Evolutionary conservation across 2,329 filamentous ascomycete genomes (phyloP).

Genomic region (Aspergillus piperis): DNA sequence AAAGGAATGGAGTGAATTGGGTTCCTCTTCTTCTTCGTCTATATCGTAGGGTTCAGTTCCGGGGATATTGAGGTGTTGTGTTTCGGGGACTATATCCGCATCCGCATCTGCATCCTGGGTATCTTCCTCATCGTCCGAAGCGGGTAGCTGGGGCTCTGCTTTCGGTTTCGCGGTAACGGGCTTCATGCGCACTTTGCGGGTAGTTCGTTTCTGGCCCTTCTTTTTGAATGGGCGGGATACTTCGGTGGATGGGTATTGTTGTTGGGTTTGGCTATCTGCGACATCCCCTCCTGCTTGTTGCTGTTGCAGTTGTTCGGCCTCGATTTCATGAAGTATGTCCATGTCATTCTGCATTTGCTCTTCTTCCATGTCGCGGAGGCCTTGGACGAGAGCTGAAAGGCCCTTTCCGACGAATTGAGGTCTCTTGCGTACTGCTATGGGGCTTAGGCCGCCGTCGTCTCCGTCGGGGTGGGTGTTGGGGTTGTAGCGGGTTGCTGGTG

Average conservation of each 20-base stretch:
- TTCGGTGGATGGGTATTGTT: neutral
- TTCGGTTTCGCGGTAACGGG: slow-evolving; percentile 38
- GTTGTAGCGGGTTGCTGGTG: slow-evolving; percentile 33
- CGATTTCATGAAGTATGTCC: slow-evolving; percentile 48
- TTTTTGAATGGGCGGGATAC: slow-evolving; percentile 42
- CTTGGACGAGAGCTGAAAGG: slow-evolving; percentile 42
- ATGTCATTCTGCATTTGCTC: slow-evolving; percentile 46
- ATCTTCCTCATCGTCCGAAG: slow-evolving; percentile 21
- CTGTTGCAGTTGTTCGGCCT: slow-evolving; percentile 29
- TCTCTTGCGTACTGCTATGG: slow-evolving; percentile 40
- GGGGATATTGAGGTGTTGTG: slow-evolving; percentile 23
- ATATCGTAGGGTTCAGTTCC: slow-evolving; percentile 15
- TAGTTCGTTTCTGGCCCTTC: slow-evolving; percentile 53
- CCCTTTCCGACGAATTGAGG: slow-evolving; percentile 42
- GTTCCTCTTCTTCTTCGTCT: slow-evolving; percentile 2
- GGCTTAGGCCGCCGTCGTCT: slow-evolving; percentile 33
- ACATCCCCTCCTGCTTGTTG: slow-evolving; percentile 28
- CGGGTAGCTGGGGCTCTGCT: slow-evolving; percentile 19
- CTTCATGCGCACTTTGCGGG: slow-evolving; percentile 46
- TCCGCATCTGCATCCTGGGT: slow-evolving; percentile 29
- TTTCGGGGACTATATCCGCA: slow-evolving; percentile 31
- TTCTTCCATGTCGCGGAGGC: slow-evolving; percentile 44
- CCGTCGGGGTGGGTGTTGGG: neutral
- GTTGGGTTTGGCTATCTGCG: slow-evolving; percentile 38
- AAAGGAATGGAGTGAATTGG: slow-evolving; percentile 30